These are phyloP conservation scores for Sordariomycetes sp. DNA, from an alignment of 2,329 filamentous ascomycete genomes.

Conservation along the genomic window DNA sequence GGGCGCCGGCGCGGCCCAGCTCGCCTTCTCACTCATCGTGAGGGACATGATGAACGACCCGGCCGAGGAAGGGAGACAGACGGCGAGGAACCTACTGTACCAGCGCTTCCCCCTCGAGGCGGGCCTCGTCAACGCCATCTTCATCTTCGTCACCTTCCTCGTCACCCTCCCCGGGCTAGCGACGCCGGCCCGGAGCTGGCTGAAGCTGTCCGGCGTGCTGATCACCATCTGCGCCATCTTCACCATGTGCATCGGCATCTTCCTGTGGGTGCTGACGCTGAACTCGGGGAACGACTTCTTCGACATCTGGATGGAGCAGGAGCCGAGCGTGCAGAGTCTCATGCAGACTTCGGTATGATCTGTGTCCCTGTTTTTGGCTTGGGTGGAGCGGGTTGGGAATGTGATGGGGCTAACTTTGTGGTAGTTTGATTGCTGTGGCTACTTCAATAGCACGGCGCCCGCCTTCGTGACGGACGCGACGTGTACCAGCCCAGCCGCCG, in stretches of 20 bases:
- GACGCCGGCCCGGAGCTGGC: slow-evolving; percentile 55
- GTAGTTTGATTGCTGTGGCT: slow-evolving; percentile 74
- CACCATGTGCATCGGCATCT: slow-evolving; percentile 54
- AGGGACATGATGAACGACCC: slow-evolving; percentile 30
- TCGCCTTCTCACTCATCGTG: slow-evolving; percentile 45
- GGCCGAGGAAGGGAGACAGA: slow-evolving; percentile 33
- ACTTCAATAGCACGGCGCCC: slow-evolving; percentile 59
- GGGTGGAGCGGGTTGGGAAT: neutral
- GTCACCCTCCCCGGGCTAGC: slow-evolving; percentile 62
- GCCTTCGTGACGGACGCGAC: slow-evolving; percentile 59
- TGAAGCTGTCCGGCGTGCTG: slow-evolving; percentile 59
- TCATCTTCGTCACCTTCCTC: slow-evolving; percentile 62
- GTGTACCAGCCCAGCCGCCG: slow-evolving; percentile 60
- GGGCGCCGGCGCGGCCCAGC: slow-evolving; percentile 39
- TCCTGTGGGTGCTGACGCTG: slow-evolving; percentile 65
- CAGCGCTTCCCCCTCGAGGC: slow-evolving; percentile 42
- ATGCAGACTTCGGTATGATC: slow-evolving; percentile 58
- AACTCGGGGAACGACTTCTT: slow-evolving; percentile 52
- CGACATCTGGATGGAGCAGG: slow-evolving; percentile 48
- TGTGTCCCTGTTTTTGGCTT: neutral
- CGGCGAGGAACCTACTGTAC: slow-evolving; percentile 41
- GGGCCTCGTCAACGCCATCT: slow-evolving; percentile 59
- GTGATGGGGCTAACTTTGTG: neutral
- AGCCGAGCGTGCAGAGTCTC: slow-evolving; percentile 48
- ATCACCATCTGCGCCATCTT: slow-evolving; percentile 51